Evolutionary conservation across 2,329 filamentous ascomycete species (phyloP).

Genomic region (Neonectria neomacrospora): DNA sequence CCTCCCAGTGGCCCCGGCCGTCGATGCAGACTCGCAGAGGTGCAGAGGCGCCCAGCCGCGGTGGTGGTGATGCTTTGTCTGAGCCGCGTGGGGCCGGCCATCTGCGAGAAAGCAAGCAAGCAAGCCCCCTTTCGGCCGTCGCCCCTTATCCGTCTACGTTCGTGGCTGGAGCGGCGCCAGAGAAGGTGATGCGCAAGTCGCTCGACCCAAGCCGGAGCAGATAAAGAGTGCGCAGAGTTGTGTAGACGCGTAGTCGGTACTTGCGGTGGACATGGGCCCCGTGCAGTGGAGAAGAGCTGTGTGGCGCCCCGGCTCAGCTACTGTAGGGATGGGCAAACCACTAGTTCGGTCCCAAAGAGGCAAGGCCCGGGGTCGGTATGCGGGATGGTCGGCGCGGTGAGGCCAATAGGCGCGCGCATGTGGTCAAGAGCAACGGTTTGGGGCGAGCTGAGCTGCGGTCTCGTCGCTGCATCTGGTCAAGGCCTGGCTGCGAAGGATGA

Average conservation of each 20-base stretch:
- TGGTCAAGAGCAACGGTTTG: constrained; percentile 35
- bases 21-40: constrained; percentile 14
- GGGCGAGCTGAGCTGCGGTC: constrained; percentile 40
- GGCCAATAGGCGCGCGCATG: constrained; percentile 46
- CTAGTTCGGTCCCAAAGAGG: constrained; percentile 40
- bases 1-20: not conserved
- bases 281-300: constrained; percentile 6
- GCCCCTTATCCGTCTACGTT: constrained; percentile 18
- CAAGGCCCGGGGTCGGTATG: constrained; percentile 34
- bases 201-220: constrained; percentile 20
- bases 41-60: constrained; percentile 25
- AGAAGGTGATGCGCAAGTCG: constrained; percentile 23
- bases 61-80: constrained; percentile 21
- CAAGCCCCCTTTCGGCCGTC: constrained; percentile 18
- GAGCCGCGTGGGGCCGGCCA: constrained; percentile 33
- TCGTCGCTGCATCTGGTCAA: constrained; percentile 37
- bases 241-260: constrained; percentile 29
- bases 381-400: constrained; percentile 35
- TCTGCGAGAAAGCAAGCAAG: constrained; percentile 25
- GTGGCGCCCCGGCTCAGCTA: constrained; percentile 42
- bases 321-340: constrained; percentile 40
- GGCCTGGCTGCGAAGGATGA: constrained; percentile 29
- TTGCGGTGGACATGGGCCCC: constrained; percentile 25
- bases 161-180: constrained; percentile 21
- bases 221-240: constrained; percentile 19